Percentiles rank a stretch among this genome's conserved stretches.
These are phyloP conservation scores for Millerozyma acaciae DNA, from an alignment of 805 yeast genomes.

Conservation along the genomic window DNA sequence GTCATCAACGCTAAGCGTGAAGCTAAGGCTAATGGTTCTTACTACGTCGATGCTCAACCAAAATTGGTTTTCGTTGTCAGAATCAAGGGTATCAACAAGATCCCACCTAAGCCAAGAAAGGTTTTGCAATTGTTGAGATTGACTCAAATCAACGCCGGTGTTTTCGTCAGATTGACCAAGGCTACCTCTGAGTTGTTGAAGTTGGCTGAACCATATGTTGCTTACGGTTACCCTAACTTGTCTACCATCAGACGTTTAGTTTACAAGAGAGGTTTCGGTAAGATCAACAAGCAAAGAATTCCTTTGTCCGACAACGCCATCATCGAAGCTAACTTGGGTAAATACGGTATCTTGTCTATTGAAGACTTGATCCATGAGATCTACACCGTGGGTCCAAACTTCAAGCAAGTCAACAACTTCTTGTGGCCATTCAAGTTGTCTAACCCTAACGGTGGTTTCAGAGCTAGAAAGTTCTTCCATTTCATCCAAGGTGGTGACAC, in stretches of 20 bases:
- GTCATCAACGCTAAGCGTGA: conserved; percentile 83
- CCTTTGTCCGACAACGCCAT: conserved; percentile 83
- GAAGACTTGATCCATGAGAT: conserved; percentile 97
- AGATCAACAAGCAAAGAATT: conserved; percentile 93
- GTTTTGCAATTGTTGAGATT: conserved; percentile 91
- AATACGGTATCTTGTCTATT: conserved; percentile 86
- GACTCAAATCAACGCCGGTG: conserved; percentile 92
- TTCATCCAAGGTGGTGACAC: conserved; percentile 97
- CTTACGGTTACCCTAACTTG: conserved; percentile 96
- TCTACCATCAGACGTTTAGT: conserved; percentile 87
- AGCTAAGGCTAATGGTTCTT: conserved; percentile 90
- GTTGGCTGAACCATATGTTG: conserved; percentile 94
- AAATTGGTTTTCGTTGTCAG: conserved; percentile 94
- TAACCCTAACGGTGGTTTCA: conserved; percentile 97
- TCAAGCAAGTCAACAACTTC: conserved; percentile 98
- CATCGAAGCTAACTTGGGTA: conserved; percentile 84
- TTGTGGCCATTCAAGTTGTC: conserved; percentile 97
- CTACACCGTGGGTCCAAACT: conserved; percentile 95
- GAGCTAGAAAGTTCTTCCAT: conserved; percentile 96
- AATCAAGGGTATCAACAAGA: conserved; percentile 99
- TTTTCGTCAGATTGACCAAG: conserved; percentile 91
- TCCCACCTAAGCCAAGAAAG: conserved; percentile 99
- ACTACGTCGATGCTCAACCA: conserved; percentile 92
- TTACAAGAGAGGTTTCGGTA: conserved; percentile 98
- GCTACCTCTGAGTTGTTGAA: conserved; percentile 90